Base-by-base conservation (phyloP, 257 asterid species). In the Coffea eugenioides region DNA sequence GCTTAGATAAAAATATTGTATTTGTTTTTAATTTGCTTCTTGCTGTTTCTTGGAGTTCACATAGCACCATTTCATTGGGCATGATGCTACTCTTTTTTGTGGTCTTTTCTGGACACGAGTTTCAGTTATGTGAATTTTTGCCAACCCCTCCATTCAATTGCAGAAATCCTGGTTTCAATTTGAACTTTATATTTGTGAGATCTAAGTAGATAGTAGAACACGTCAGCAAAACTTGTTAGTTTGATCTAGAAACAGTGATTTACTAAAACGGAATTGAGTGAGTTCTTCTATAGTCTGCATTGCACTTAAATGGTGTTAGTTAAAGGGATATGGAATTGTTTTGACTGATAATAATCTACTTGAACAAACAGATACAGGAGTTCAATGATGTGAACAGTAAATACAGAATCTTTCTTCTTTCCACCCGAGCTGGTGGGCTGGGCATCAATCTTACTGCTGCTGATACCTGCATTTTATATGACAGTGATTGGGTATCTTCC, bases 341-440 rank as follows among this genome's bases (percentile, higher is more conserved):
- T 80, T 51, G 46, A 36, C 41, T 64, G 54, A 51, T 72, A 64
- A 27, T 6, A 23, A 46, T 39, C 25, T 77, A 64, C 23, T 25
- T 41, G 21, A 64, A 76, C 71, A 11, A 76, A 81, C 97, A 96
- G 99, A 96, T 96, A 74, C 59, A 87, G 83, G 98, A 91, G 80
- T 96, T 96, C 92, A 92, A 94, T 82, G 92, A 94, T 57, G 90
- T 80, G 71, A 78, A 88, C 80, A 94, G 97, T 69, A 21, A 80
- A 59, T 85, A 11, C 67, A 91, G 92, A 85, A 86, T 96, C 79
- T 96, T 96, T 90, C 97, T 96, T 74, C 97, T 96, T 27, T 94
- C 98, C 90, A 94, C 99, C 69, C 88, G 99, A 71, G 99, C 99
- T 83, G 99, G 99, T 79, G 99, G 99, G 64, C 93, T 96, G 72